Conservation (phyloP, 257 asterid species). For the Haberlea rhodopensis region DNA sequence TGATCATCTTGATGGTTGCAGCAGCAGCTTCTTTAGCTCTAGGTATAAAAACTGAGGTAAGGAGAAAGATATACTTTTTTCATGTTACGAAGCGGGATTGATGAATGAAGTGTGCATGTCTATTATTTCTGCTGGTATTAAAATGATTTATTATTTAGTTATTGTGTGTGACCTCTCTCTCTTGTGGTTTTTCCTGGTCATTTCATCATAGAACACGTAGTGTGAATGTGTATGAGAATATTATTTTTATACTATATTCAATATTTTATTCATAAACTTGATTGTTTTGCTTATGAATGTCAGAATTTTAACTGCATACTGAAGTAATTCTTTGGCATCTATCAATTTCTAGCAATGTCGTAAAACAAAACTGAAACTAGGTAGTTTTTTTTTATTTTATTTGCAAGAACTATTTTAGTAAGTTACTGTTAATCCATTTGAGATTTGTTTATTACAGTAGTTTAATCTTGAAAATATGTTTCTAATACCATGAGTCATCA, state of each 20-base stretch:
- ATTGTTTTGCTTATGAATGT: conserved; percentile 1
- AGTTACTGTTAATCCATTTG: no score
- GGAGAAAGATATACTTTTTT: conserved; percentile 6
- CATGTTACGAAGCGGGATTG: background rate
- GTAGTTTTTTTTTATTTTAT: no score
- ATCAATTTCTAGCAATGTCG: background rate
- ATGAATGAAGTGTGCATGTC: no score
- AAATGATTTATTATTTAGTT: conserved; percentile 7
- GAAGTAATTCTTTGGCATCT: background rate
- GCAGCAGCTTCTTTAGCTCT: conserved; percentile 97
- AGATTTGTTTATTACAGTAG: no score
- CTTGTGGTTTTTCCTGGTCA: conserved; percentile 6
- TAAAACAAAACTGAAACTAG: background rate
- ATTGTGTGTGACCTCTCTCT: background rate
- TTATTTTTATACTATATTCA: background rate
- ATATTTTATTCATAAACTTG: background rate
- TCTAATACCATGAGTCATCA: background rate
- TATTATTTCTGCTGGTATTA: background rate
- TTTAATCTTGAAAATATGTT: background rate
- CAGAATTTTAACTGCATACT: background rate
- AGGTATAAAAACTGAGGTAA: conserved; percentile 92
- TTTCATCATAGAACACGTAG: background rate
- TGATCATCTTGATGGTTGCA: conserved; percentile 93
- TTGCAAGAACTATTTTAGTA: background rate
- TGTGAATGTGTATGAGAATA: background rate